These are phyloP conservation scores for Cinchona pubescens DNA, from an alignment of 257 asterid species.

Conservation along the genomic window DNA sequence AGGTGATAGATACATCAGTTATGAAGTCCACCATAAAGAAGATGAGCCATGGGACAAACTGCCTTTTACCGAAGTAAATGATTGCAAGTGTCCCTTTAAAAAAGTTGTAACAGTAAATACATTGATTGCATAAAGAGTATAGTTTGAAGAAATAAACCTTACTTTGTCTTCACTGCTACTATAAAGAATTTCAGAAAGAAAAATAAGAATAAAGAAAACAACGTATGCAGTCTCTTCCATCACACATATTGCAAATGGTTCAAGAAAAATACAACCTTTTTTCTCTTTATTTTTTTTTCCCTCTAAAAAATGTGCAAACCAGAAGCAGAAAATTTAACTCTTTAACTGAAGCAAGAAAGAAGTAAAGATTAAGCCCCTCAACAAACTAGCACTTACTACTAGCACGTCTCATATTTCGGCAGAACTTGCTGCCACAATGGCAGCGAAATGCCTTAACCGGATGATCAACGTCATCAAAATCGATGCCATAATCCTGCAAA, in stretches of 20 bases:
- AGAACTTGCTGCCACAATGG: conserved; percentile 77
- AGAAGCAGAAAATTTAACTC: neutral
- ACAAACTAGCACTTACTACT: conserved; percentile 49
- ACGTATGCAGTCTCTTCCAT: no score
- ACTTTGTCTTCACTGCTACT: neutral
- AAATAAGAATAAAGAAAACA: neutral
- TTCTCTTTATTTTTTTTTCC: neutral
- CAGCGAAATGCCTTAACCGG: conserved; percentile 77
- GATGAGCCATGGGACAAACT: neutral
- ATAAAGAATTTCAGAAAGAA: neutral
- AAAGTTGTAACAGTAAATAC: neutral
- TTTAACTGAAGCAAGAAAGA: neutral
- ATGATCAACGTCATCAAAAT: conserved; percentile 81
- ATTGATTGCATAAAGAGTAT: neutral
- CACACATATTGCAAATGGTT: neutral
- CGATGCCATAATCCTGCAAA: conserved; percentile 90
- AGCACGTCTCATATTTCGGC: conserved; percentile 73
- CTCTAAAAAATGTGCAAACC: neutral
- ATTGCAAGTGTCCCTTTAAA: neutral
- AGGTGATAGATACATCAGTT: neutral
- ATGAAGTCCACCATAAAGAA: neutral
- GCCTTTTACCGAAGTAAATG: neutral
- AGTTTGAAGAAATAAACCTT: neutral
- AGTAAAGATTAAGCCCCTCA: neutral
- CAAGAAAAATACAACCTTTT: neutral